Conservation (phyloP, 2,329 filamentous ascomycete genomes). For the Exserohilum turcica region DNA sequence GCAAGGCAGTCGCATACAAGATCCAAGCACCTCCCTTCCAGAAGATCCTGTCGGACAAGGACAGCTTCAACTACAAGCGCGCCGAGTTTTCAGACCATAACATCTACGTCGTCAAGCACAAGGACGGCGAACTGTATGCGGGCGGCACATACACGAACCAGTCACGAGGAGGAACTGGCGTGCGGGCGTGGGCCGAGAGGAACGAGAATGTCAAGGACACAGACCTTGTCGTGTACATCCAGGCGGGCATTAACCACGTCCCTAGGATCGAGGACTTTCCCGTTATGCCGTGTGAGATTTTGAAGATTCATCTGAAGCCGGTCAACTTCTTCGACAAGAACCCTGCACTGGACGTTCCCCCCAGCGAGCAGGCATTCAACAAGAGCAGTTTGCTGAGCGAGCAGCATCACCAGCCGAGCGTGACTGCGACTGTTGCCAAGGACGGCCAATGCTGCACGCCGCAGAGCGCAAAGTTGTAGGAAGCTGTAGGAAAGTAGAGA, state of each 20-base stretch:
- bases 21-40: constrained; percentile 57
- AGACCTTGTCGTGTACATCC: constrained; percentile 62
- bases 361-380: constrained; percentile 56
- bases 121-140: constrained; percentile 64
- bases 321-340: constrained; percentile 65
- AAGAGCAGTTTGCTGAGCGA: constrained; percentile 46
- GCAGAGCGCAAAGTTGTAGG: constrained; percentile 23
- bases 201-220: constrained; percentile 60
- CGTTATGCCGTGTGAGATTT: constrained; percentile 56
- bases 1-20: constrained; percentile 57
- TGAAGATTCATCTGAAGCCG: constrained; percentile 63
- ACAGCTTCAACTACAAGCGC: constrained; percentile 62
- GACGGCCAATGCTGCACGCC: constrained; percentile 49
- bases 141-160: constrained; percentile 67
- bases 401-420: constrained; percentile 45
- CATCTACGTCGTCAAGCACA: constrained; percentile 63
- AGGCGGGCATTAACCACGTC: constrained; percentile 64
- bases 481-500: too few relatives aligned
- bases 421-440: constrained; percentile 43
- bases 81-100: constrained; percentile 64
- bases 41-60: constrained; percentile 58
- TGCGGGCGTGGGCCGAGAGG: constrained; percentile 56
- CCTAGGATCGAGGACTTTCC: constrained; percentile 53
- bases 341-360: constrained; percentile 64
- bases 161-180: constrained; percentile 58